These are phyloP conservation scores for Botrytis squamosa DNA, from an alignment of 2,329 filamentous ascomycete species.

Conservation along the genomic window DNA sequence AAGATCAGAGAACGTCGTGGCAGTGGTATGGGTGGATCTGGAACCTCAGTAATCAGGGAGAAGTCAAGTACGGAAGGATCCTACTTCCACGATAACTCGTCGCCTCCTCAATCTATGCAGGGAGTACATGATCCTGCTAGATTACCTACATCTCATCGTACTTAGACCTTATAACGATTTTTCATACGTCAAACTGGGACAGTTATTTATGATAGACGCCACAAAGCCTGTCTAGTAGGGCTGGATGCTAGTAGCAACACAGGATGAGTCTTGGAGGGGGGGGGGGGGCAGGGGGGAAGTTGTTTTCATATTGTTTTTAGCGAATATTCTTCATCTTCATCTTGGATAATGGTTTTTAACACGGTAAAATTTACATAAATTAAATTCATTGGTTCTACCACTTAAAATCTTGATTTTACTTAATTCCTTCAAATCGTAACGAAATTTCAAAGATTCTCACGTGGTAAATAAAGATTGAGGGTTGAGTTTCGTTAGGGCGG, in stretches of 20 bases:
- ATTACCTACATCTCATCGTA: background rate
- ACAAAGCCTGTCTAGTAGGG: no score
- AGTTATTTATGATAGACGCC: background rate
- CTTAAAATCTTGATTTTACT: background rate
- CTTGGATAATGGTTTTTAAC: background rate
- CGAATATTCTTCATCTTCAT: background rate
- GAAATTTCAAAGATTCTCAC: background rate
- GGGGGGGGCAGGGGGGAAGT: no score
- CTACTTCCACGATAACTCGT: background rate
- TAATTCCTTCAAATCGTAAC: background rate
- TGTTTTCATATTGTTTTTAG: background rate
- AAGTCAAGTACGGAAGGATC: conserved; percentile 9
- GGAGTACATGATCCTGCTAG: background rate
- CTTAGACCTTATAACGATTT: background rate
- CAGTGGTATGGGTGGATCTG: background rate
- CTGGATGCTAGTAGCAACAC: background rate
- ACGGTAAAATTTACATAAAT: background rate
- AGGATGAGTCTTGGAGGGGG: background rate
- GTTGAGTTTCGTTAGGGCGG: background rate
- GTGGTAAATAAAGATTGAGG: background rate
- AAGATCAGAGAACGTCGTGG: background rate
- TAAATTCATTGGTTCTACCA: background rate
- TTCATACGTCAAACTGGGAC: background rate
- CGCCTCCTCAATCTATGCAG: background rate
- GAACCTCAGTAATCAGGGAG: background rate